These are phyloP conservation scores for Coemansia sp. DNA, from an alignment of 192 early-diverging fungal genomes.

Conservation along the genomic window DNA sequence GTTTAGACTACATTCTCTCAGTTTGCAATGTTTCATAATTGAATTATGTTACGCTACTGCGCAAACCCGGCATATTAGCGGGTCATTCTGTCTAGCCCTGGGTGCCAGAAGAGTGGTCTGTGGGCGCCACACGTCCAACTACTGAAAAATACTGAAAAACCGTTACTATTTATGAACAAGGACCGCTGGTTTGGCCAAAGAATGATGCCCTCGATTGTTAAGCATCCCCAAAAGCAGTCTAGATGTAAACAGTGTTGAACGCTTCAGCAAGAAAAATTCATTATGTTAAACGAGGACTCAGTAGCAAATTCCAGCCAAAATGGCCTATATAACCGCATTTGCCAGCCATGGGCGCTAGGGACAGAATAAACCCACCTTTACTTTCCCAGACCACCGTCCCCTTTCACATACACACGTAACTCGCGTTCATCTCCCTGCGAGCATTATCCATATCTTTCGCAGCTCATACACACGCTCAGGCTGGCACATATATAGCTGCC, in stretches of 20 bases:
- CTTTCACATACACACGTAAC: background rate
- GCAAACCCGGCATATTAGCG: too few species aligned
- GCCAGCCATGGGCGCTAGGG: background rate
- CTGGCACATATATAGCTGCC: background rate
- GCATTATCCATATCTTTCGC: background rate
- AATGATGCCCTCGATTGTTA: slow-evolving; percentile 1
- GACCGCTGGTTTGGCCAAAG: background rate
- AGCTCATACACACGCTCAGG: background rate
- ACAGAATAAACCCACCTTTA: background rate
- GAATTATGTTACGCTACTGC: too few species aligned
- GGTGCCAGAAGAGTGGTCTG: too few species aligned
- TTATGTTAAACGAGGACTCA: background rate
- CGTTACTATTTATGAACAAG: background rate
- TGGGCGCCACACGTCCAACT: too few species aligned
- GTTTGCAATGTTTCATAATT: too few species aligned
- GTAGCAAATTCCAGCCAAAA: background rate
- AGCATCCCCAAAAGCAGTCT: background rate
- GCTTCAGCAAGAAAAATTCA: background rate
- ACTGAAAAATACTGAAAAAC: background rate
- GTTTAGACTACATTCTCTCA: too few species aligned
- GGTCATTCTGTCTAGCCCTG: too few species aligned
- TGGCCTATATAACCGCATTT: background rate
- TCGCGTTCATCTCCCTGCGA: background rate
- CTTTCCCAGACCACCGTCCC: background rate
- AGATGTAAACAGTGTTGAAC: background rate